Evolutionary conservation across 2,329 filamentous ascomycete species (phyloP), one percentile per base, ranked within the genome.

Genomic region (Colletotrichum sp.): DNA sequence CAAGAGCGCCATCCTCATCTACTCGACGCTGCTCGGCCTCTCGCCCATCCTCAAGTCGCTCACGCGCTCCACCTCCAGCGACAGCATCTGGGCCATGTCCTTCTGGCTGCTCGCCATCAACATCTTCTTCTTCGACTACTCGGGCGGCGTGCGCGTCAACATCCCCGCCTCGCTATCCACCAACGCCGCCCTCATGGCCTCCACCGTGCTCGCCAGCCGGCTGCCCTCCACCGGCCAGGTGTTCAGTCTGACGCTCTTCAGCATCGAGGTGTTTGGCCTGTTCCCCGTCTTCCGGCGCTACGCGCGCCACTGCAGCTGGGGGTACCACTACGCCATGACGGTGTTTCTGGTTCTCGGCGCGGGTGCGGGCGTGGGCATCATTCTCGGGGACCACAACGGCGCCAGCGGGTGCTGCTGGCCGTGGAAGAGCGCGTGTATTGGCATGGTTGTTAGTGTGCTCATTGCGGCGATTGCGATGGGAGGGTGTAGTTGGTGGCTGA

Each of bases 221-320:
- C 89, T 99, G 13, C 95, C 95, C 8, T 95, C 93, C 18, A 98
- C 97, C 0, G 96, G 95, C 1, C 95, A 98, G 83, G 97, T 99
- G 1, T 99, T 99, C 82, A 96, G 94, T 77, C 88, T 99, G 34
- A 98, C 96, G 1, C 91, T 99, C 8, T 98, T 99, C 89, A 96
- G 94, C 77, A 98, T 99, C 79, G 95, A 99, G 83, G 95, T 99
- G 2, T 99, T 98, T 84, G 97, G 96, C 0, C 89, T 99, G 9
- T 98, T 98, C 79, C 97, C 97, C n/a, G 96, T 99, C 6, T 98
- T 98, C 82, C 89, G 97, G n/a, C 91, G 96, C 8, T 95, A 98
- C 81, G 91, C 98, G 12, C 91, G 95, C 18, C 94, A 96, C 82
- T 91, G 94, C 48, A 96, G 93, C 75, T 97, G 95, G 93, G 90